Conservation (phyloP, 2,329 filamentous ascomycete genomes). For the Hymenoscyphus occultus region DNA sequence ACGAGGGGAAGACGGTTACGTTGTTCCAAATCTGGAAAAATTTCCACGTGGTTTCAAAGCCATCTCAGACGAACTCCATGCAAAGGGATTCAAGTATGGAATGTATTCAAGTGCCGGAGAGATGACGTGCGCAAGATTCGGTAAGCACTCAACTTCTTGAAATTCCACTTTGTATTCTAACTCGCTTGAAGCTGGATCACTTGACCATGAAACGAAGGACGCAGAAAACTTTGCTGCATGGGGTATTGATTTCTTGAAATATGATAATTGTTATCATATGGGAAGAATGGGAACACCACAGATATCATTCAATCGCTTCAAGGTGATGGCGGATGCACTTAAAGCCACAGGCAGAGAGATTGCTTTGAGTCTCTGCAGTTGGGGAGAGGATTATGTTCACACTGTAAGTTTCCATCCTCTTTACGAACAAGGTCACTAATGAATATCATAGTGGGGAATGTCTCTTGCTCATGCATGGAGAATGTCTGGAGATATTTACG, state of each 20-base stretch:
- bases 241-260: slow-evolving; percentile 50
- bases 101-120: slow-evolving; percentile 40
- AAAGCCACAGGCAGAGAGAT: slow-evolving; percentile 34
- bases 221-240: slow-evolving; percentile 49
- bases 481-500: slow-evolving; percentile 40
- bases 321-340: slow-evolving; percentile 35
- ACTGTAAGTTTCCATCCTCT: slow-evolving; percentile 15
- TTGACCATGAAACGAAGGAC: slow-evolving; percentile 45
- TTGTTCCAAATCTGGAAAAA: slow-evolving; percentile 38
- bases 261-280: slow-evolving; percentile 54
- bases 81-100: slow-evolving; percentile 41
- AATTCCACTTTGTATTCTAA: background rate
- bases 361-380: slow-evolving; percentile 40
- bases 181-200: slow-evolving; percentile 31
- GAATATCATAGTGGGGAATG: slow-evolving; percentile 35
- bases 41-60: slow-evolving; percentile 44
- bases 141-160: slow-evolving; percentile 12
- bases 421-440: background rate
- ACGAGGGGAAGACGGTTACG: slow-evolving; percentile 31
- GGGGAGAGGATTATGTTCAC: slow-evolving; percentile 45
- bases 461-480: slow-evolving; percentile 40
- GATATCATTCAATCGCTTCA: slow-evolving; percentile 30
- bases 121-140: slow-evolving; percentile 33
- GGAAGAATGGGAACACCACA: slow-evolving; percentile 43
- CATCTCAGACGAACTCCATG: slow-evolving; percentile 41